A percentile compares a stretch with the other conserved stretches of the same genome.
These are phyloP conservation scores for Drosera spatulata DNA, from an alignment of 179 eudicot genomes.

Conservation along the genomic window DNA sequence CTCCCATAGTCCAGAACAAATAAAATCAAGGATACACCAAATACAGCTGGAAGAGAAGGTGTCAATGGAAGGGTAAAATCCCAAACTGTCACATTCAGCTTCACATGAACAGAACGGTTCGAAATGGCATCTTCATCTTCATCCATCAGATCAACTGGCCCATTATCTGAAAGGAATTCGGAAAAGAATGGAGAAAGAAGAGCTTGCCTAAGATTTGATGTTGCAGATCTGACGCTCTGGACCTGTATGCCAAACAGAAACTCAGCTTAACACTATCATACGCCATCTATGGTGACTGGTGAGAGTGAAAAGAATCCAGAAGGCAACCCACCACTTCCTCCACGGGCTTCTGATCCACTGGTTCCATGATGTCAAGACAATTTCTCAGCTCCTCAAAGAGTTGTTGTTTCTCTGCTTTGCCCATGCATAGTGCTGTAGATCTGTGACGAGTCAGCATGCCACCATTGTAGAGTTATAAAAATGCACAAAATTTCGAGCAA, in stretches of 20 bases:
- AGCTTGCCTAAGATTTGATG: constrained; percentile 64
- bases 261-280: constrained; percentile 11
- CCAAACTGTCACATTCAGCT: constrained; percentile 86
- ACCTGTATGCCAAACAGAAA: constrained; percentile 38
- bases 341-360: constrained; percentile 37
- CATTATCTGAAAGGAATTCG: constrained; percentile 66
- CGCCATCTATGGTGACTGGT: no score
- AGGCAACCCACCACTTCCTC: constrained; percentile 55
- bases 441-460: constrained; percentile 38
- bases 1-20: no score
- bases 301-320: background rate
- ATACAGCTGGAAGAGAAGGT: constrained; percentile 96
- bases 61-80: constrained; percentile 82
- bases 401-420: constrained; percentile 63
- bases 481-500: no score
- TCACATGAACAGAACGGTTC: constrained; percentile 54
- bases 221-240: constrained; percentile 69
- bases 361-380: constrained; percentile 74
- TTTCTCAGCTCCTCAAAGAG: constrained; percentile 54
- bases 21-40: constrained; percentile 78
- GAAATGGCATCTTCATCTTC: constrained; percentile 53
- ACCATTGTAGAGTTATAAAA: background rate
- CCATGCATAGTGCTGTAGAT: constrained; percentile 38
- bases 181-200: constrained; percentile 77
- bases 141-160: constrained; percentile 68